Conservation (phyloP, 352 stramenopile species). For the Peronospora destructor region DNA sequence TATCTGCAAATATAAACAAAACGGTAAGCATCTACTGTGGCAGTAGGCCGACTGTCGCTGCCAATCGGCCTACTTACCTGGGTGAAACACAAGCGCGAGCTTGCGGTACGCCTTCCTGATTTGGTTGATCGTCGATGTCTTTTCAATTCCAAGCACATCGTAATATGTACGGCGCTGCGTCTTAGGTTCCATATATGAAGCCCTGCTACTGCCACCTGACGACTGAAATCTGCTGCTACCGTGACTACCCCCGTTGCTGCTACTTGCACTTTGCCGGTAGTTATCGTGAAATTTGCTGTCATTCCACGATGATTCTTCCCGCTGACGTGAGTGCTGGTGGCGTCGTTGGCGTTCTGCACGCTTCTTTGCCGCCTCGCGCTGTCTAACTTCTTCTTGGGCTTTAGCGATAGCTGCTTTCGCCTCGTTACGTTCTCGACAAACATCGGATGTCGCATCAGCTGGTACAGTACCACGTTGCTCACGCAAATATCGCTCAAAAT, state of each 20-base stretch:
- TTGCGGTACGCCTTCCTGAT: slow-evolving; percentile 90
- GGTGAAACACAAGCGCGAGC: slow-evolving; percentile 81
- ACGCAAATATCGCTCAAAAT: slow-evolving; percentile 68
- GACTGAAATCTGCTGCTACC: slow-evolving; percentile 18
- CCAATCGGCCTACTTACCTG: slow-evolving; percentile 35
- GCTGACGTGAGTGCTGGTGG: slow-evolving; percentile 27
- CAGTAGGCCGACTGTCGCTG: not conserved
- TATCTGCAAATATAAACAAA: slow-evolving; percentile 37
- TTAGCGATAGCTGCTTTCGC: slow-evolving; percentile 45
- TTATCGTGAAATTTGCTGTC: slow-evolving; percentile 48
- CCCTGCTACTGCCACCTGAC: slow-evolving; percentile 11
- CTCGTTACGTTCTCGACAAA: slow-evolving; percentile 44
- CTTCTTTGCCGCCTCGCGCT: slow-evolving; percentile 36
- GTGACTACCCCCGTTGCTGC: slow-evolving; percentile 6
- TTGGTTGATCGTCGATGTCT: slow-evolving; percentile 45
- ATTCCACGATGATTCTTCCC: slow-evolving; percentile 42
- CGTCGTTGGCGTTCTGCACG: slow-evolving; percentile 41
- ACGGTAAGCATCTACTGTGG: not conserved
- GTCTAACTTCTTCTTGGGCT: slow-evolving; percentile 31
- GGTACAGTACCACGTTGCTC: slow-evolving; percentile 30
- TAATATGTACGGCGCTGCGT: slow-evolving; percentile 58
- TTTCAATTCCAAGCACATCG: slow-evolving; percentile 66
- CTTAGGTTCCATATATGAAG: slow-evolving; percentile 33
- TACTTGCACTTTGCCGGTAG: slow-evolving; percentile 29
- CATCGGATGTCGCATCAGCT: slow-evolving; percentile 18